phyloP scores from a whole-genome alignment of 768 basidiomycete species.

The Daedalea quercina region DNA sequence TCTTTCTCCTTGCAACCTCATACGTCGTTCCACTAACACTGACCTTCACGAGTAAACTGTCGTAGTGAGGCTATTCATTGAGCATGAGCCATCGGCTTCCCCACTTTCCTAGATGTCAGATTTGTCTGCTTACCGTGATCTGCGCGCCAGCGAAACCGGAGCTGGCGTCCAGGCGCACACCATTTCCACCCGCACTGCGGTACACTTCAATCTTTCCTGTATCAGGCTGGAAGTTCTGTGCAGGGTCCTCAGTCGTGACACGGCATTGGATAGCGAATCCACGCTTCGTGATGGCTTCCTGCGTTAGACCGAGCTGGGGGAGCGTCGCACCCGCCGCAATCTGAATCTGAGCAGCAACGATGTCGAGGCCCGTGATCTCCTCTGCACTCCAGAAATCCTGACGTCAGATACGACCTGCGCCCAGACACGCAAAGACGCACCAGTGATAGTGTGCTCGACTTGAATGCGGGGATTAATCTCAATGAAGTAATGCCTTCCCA shows the following conservation, averaged over 20 bases:
- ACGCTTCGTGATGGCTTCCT: constrained; percentile 92
- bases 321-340: constrained; percentile 98
- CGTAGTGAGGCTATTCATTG: constrained; percentile 80
- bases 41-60: constrained; percentile 95
- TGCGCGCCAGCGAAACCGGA: constrained; percentile 99
- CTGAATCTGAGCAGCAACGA: constrained; percentile 98
- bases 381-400: constrained; percentile 40
- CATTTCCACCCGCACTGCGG: constrained; percentile 96
- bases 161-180: constrained; percentile 92
- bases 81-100: background rate
- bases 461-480: constrained; percentile 99
- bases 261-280: constrained; percentile 99
- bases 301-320: constrained; percentile 89
- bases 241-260: constrained; percentile 95
- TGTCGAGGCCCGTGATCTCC: constrained; percentile 99
- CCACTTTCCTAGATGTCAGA: background rate
- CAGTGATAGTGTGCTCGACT: constrained; percentile 99
- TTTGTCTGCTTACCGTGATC: constrained; percentile 66
- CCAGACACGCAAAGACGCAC: constrained; percentile 31
- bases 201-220: constrained; percentile 99
- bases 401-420: background rate
- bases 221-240: constrained; percentile 92
- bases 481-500: constrained; percentile 97
- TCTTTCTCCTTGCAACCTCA: constrained; percentile 97
- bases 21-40: constrained; percentile 95